Conservation (phyloP, 2,329 filamentous ascomycete species). For the Colletotrichum cereale region DNA sequence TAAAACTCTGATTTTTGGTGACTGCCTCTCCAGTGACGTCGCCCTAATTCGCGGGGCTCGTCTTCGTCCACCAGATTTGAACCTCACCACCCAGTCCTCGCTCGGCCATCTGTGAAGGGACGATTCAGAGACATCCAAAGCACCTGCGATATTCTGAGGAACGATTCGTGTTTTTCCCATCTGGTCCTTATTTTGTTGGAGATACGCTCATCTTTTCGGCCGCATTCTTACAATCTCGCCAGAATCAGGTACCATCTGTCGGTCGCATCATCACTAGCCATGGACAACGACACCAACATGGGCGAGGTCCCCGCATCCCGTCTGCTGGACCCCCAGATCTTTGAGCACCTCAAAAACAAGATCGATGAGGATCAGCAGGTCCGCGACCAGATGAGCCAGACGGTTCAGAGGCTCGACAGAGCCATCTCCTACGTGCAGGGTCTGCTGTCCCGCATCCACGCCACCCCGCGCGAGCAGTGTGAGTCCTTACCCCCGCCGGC, state of each 20-base stretch:
- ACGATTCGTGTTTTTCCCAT: no score
- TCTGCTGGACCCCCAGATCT: constrained; percentile 81
- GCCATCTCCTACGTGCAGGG: constrained; percentile 86
- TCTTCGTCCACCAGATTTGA: not conserved
- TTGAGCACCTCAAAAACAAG: constrained; percentile 87
- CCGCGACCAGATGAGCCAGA: constrained; percentile 85
- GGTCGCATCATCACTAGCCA: constrained; percentile 14
- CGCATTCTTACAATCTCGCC: not conserved
- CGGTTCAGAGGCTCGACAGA: constrained; percentile 85
- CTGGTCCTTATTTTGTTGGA: not conserved
- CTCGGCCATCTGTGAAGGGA: not conserved
- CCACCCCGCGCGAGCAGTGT: constrained; percentile 76
- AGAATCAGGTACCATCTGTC: not conserved
- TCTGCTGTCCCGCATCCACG: constrained; percentile 89
- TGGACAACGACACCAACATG: constrained; percentile 43
- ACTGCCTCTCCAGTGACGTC: constrained; percentile 11
- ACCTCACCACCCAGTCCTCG: not conserved
- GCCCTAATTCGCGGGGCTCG: constrained; percentile 15
- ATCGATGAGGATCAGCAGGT: constrained; percentile 89
- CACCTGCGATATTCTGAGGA: no score
- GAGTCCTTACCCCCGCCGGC: constrained; percentile 42
- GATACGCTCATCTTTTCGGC: not conserved
- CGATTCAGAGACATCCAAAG: not conserved
- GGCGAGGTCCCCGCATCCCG: constrained; percentile 43
- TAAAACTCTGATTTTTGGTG: constrained; percentile 33